A percentile compares a stretch with the other conserved stretches of the same genome.
These are phyloP conservation scores for Xerophyta viscosa DNA, from an alignment of 106 monocot genomes.

Conservation along the genomic window DNA sequence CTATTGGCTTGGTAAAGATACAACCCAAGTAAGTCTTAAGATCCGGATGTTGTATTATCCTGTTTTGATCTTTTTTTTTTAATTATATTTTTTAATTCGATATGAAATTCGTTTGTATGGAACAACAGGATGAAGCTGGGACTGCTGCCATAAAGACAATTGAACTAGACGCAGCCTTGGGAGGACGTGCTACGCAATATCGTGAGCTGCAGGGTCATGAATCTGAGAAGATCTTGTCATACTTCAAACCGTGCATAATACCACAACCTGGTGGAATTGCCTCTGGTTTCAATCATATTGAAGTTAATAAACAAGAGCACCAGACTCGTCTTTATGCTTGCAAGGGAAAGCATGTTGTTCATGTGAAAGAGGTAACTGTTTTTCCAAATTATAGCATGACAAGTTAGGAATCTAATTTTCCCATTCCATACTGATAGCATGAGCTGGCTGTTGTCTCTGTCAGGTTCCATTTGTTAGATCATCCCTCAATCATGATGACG, in stretches of 20 bases:
- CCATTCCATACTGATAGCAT: neutral
- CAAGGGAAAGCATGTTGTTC: conserved; percentile 49
- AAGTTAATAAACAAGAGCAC: conserved; percentile 31
- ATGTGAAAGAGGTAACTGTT: conserved; percentile 41
- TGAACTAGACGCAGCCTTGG: conserved; percentile 46
- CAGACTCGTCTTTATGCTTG: conserved; percentile 38
- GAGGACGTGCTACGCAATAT: conserved; percentile 47
- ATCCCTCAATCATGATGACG: conserved; percentile 50
- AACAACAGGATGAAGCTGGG: conserved; percentile 39
- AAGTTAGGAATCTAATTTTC: neutral
- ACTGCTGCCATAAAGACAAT: conserved; percentile 48
- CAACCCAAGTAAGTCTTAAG: conserved; percentile 32
- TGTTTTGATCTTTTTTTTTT: neutral
- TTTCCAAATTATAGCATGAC: neutral
- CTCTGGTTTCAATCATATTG: conserved; percentile 40
- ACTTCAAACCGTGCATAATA: conserved; percentile 60
- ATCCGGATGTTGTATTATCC: neutral
- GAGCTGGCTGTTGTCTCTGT: neutral
- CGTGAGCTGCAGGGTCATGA: conserved; percentile 46
- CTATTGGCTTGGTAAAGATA: conserved; percentile 59
- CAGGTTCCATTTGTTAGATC: conserved; percentile 51
- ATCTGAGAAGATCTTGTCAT: conserved; percentile 47
- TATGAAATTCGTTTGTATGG: neutral
- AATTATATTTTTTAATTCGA: too few species aligned
- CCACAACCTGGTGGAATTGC: conserved; percentile 39